Base-by-base conservation (phyloP, 2,329 filamentous ascomycete genomes). In the Coleophoma eucalyptorum region DNA sequence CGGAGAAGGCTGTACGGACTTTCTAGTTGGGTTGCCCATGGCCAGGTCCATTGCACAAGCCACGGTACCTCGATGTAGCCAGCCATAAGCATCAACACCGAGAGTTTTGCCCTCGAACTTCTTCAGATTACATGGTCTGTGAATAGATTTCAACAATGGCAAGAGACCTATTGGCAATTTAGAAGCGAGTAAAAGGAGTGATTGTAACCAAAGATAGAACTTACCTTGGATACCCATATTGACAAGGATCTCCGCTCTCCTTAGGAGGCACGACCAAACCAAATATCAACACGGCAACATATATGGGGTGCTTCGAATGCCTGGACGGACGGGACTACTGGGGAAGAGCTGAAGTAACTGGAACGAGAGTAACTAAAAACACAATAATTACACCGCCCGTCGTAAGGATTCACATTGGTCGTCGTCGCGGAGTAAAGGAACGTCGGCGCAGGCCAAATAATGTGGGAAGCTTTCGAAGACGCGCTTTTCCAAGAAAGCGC, bases 51-150 rank as follows among this genome's bases (percentile, higher is more conserved):
- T 83, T 56, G 93, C 90, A 73, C 93, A 97, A 46, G 89, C 82
- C 58, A 95, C 86, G 43, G 91, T 91, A 49, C 92, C 95, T 59
- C 94, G 87, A 70, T 99, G 94, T 50, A 99, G 84, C 94, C 95
- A 99, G 67, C 93, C 94, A 77, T 99, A 99, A 51, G 89, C 93
- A 69, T 99, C 94, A 34, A 99, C 86, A n/a, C 89, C 95, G 43
- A 99, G 80, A 1, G 88, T 96, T 70, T 96, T 86, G 47, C 93
- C 94, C 12, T 81, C 74, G 69, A 89, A 97, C 64, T 91, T 91
- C 67, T 91, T 95, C 53, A 99, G 77, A 60, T 90, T 88, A 46
- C 83, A 88, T 65, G 89, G 88, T 65, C 89, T 91, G 53, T 99
- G 94, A 49, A 99, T 97, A 43, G 94, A 97, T 72, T 97, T 97